These are phyloP conservation scores for Ophiostoma sp. DNA, from an alignment of 2,329 filamentous ascomycete species.

Conservation along the genomic window DNA sequence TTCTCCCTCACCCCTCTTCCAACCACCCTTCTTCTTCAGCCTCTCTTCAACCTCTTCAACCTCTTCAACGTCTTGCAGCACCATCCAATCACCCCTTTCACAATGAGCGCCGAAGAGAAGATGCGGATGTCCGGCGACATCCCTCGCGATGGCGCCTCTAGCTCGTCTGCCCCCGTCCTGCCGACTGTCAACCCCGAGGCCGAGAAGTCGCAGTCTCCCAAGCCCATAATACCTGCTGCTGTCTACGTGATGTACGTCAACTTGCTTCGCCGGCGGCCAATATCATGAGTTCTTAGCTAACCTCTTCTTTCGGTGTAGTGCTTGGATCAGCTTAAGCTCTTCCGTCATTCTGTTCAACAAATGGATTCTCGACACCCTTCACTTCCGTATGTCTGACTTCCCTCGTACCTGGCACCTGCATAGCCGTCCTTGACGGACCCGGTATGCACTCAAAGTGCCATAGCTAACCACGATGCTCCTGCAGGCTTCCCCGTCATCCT, in stretches of 20 bases:
- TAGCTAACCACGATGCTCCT: conserved; percentile 10
- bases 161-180: conserved; percentile 51
- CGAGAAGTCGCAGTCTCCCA: conserved; percentile 63
- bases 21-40: background rate
- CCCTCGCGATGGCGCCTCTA: conserved; percentile 48
- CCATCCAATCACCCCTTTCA: conserved; percentile 27
- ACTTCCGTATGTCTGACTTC: conserved; percentile 59
- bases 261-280: background rate
- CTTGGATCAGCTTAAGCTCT: conserved; percentile 89
- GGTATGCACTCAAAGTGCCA: background rate
- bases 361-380: conserved; percentile 81
- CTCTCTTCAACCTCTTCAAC: background rate
- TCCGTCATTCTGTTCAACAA: conserved; percentile 99
- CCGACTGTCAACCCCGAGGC: conserved; percentile 73
- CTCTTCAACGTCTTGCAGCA: background rate
- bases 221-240: conserved; percentile 67
- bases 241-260: conserved; percentile 67
- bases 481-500: conserved; percentile 72
- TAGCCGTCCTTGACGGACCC: too few species aligned
- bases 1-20: background rate
- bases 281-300: background rate
- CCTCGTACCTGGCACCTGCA: background rate
- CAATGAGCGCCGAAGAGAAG: conserved; percentile 71
- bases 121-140: conserved; percentile 74
- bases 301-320: conserved; percentile 43